Conservation (phyloP, 164 flowering plant species). For the Berberis thunbergii region DNA sequence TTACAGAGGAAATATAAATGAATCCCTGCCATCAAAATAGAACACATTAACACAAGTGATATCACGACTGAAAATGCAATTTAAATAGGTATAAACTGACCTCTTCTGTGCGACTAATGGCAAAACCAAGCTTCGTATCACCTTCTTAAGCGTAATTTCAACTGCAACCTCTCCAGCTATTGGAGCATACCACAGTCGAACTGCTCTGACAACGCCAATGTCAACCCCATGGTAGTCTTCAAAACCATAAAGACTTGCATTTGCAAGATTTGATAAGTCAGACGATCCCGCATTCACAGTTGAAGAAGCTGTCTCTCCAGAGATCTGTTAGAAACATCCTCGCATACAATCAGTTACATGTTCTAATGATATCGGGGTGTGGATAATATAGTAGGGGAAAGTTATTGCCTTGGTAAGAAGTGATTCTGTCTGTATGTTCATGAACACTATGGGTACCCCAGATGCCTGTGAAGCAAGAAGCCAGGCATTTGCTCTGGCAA, state of each 20-base stretch:
- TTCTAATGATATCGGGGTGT: too few species aligned
- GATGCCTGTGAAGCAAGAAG: constrained; percentile 64
- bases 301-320: constrained; percentile 87
- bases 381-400: too few species aligned
- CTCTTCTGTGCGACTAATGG: constrained; percentile 95
- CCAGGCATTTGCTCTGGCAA: constrained; percentile 90
- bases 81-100: constrained; percentile 18
- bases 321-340: constrained; percentile 39
- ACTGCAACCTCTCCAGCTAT: constrained; percentile 55
- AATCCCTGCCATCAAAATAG: constrained; percentile 49
- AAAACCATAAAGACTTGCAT: constrained; percentile 80
- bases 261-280: constrained; percentile 69
- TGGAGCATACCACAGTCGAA: constrained; percentile 91
- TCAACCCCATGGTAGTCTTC: constrained; percentile 99
- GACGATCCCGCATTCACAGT: constrained; percentile 81
- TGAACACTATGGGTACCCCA: constrained; percentile 79
- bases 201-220: constrained; percentile 88
- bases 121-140: constrained; percentile 79
- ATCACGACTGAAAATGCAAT: not conserved
- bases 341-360: too few species aligned
- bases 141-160: constrained; percentile 61
- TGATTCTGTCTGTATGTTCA: constrained; percentile 87
- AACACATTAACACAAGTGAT: not conserved
- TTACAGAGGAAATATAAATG: constrained; percentile 74
- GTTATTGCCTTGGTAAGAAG: constrained; percentile 82